Conservation (phyloP, 371 early-diverging fungal genomes). For the Mortierella sp. region DNA sequence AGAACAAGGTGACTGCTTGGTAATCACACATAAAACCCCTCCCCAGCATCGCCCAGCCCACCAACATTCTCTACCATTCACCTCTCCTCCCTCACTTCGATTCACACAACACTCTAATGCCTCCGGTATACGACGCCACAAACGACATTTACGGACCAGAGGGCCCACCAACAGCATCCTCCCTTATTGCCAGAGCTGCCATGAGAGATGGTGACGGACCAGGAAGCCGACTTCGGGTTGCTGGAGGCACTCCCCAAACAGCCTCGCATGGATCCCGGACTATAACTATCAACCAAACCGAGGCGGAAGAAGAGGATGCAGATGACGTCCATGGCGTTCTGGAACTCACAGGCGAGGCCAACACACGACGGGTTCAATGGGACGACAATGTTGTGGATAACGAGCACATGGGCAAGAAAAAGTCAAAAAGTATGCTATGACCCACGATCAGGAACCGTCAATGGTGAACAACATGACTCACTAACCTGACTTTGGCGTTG, state of each 20-base stretch:
- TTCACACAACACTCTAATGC: slow-evolving; percentile 4
- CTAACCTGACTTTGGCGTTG: background rate
- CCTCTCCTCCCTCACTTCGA: background rate
- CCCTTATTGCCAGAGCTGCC: slow-evolving; percentile 1
- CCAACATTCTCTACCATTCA: background rate
- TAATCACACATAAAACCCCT: too few relatives aligned
- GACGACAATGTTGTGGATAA: slow-evolving; percentile 87
- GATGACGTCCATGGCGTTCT: slow-evolving; percentile 55
- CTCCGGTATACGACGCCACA: slow-evolving; percentile 15
- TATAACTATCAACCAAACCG: slow-evolving; percentile 41
- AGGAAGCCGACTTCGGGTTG: slow-evolving; percentile 15
- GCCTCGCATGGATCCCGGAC: slow-evolving; percentile 50
- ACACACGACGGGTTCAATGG: slow-evolving; percentile 76
- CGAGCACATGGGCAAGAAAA: slow-evolving; percentile 85
- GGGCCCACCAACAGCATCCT: slow-evolving; percentile 13
- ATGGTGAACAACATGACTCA: too few relatives aligned
- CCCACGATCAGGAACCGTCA: too few relatives aligned
- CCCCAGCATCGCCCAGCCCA: slow-evolving; percentile 1
- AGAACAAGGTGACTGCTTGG: too few relatives aligned
- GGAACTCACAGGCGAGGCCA: slow-evolving; percentile 63
- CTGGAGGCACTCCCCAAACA: slow-evolving; percentile 30
- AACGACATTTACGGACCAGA: slow-evolving; percentile 36
- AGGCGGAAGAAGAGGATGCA: slow-evolving; percentile 21
- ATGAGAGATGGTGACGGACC: background rate
- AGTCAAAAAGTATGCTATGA: slow-evolving; percentile 75